phyloP scores from a whole-genome alignment of 176 grass and related monocot species.

The Avena atlantica region DNA sequence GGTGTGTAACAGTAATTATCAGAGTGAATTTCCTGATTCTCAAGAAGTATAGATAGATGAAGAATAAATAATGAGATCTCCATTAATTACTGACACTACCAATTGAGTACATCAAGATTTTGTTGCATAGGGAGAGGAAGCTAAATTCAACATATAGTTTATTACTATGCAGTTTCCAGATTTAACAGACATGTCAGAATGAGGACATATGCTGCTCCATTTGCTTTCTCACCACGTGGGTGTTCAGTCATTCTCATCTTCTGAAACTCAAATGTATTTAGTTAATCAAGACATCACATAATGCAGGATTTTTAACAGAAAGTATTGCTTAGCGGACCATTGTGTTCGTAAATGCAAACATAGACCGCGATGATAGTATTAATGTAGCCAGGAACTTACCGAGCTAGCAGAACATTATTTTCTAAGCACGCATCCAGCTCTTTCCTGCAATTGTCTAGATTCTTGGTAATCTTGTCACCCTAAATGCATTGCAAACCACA shows the following conservation, averaged over 20 bases:
- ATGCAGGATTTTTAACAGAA: neutral
- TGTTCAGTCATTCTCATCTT: slow-evolving; percentile 8
- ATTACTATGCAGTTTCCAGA: neutral
- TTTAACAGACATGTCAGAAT: slow-evolving; percentile 15
- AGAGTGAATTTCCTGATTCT: neutral
- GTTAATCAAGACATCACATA: neutral
- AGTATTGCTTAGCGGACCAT: slow-evolving; percentile 7
- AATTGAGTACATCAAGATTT: neutral
- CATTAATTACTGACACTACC: neutral
- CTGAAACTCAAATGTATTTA: slow-evolving; percentile 13
- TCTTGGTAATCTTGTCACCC: slow-evolving; percentile 52
- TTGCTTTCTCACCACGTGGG: slow-evolving; percentile 5
- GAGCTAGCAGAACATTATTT: slow-evolving; percentile 58
- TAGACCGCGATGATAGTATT: slow-evolving; percentile 4
- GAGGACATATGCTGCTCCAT: slow-evolving; percentile 5
- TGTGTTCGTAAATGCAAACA: slow-evolving; percentile 10
- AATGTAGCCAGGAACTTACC: slow-evolving; percentile 50
- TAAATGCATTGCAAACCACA: slow-evolving; percentile 38
- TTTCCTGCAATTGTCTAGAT: slow-evolving; percentile 56
- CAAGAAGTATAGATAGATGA: neutral
- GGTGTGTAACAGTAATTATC: neutral
- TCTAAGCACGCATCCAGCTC: slow-evolving; percentile 59
- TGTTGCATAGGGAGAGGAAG: neutral
- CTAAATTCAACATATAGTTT: neutral
- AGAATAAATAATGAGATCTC: neutral